Evolutionary conservation across 441 rosid species (phyloP).

Genomic region (Gossypium trilobum): DNA sequence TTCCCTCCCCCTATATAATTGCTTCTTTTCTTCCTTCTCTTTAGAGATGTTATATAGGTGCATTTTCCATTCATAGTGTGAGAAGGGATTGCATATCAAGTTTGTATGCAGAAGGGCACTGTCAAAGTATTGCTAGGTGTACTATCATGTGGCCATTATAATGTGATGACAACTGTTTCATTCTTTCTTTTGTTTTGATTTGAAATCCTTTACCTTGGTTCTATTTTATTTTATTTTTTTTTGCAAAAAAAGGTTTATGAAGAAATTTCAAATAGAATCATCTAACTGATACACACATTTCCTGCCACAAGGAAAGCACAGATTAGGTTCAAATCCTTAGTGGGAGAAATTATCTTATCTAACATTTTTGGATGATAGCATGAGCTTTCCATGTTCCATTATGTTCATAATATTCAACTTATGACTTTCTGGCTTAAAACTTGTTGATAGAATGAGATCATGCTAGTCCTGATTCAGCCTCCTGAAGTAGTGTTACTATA

Average conservation of each 20-base stretch:
- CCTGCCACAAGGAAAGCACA: background rate
- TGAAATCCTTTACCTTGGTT: background rate
- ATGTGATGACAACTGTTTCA: background rate
- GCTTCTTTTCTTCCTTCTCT: background rate
- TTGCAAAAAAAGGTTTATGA: background rate
- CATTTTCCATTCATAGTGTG: background rate
- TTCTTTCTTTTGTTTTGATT: background rate
- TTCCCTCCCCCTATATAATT: background rate
- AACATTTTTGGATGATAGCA: background rate
- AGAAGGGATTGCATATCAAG: background rate
- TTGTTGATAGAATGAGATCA: background rate
- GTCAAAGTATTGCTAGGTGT: background rate
- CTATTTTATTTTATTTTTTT: background rate
- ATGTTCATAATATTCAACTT: background rate
- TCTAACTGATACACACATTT: background rate
- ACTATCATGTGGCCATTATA: background rate
- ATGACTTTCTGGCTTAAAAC: background rate
- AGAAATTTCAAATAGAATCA: background rate
- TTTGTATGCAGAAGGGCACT: background rate
- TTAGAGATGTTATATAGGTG: background rate
- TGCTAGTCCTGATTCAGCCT: background rate
- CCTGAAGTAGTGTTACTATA: background rate
- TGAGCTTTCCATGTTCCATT: background rate
- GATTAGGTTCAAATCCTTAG: background rate
- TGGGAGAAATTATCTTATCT: background rate